These are phyloP conservation scores for Diplotaxis tenuifolia DNA, from an alignment of 345 rosid genomes.

Conservation along the genomic window DNA sequence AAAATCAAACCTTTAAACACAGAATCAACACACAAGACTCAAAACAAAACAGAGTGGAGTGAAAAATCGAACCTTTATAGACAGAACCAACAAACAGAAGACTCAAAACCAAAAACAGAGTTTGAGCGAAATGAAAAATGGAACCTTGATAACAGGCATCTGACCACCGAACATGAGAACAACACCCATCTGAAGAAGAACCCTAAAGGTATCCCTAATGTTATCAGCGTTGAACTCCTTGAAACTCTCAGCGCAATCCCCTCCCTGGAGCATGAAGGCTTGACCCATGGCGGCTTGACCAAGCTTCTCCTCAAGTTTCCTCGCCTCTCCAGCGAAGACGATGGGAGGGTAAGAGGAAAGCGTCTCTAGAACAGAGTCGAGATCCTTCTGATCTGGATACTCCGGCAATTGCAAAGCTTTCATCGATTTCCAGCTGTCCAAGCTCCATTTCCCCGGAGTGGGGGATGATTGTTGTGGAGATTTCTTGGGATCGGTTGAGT, in stretches of 20 bases:
- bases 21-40: not conserved
- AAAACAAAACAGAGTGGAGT: not conserved
- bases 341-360: conserved; percentile 60
- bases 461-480: conserved; percentile 16
- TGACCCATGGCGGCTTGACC: conserved; percentile 57
- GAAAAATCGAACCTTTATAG: not conserved
- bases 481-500: conserved; percentile 47
- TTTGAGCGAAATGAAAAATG: not conserved
- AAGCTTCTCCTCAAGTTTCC: conserved; percentile 54
- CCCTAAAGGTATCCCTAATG: conserved; percentile 61
- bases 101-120: not conserved
- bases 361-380: conserved; percentile 55
- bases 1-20: not conserved
- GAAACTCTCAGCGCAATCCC: conserved; percentile 71
- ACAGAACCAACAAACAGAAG: not conserved
- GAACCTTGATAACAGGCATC: conserved; percentile 55
- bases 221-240: conserved; percentile 57
- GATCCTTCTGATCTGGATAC: conserved; percentile 56
- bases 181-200: conserved; percentile 67
- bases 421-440: conserved; percentile 62
- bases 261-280: conserved; percentile 65
- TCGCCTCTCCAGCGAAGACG: conserved; percentile 69
- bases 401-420: conserved; percentile 64
- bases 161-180: conserved; percentile 70
- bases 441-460: conserved; percentile 44